A percentile compares a stretch with the other conserved stretches of the same genome.
These are phyloP conservation scores for Byssochlamys sp. DNA, from an alignment of 2,329 filamentous ascomycete species.

Conservation along the genomic window DNA sequence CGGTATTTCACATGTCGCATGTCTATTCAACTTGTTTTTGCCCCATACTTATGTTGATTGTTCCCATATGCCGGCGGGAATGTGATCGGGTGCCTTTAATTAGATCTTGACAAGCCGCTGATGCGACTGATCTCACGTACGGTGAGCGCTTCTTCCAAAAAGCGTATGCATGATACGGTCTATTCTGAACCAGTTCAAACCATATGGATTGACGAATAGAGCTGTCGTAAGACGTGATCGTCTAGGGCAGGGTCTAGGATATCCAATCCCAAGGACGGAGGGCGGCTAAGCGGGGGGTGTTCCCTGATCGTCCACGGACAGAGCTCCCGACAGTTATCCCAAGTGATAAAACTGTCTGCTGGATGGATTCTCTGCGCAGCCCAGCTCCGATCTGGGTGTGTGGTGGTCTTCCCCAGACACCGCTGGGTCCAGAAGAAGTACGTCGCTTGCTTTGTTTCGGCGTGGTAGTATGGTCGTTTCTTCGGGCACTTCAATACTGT, in stretches of 20 bases:
- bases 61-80: not conserved
- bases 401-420: slow-evolving; percentile 20
- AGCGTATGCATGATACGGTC: not conserved
- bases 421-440: slow-evolving; percentile 29
- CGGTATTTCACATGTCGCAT: not conserved
- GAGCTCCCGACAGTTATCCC: slow-evolving; percentile 29
- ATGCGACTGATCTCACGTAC: not conserved
- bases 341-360: slow-evolving; percentile 22
- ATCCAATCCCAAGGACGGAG: slow-evolving; percentile 24
- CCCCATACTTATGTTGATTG: not conserved
- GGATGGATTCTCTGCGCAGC: slow-evolving; percentile 29
- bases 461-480: slow-evolving; percentile 20
- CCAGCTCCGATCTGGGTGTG: slow-evolving; percentile 23
- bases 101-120: not conserved
- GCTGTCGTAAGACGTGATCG: slow-evolving; percentile 22
- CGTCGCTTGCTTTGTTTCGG: slow-evolving; percentile 17
- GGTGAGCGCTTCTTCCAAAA: not conserved
- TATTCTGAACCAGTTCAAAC: slow-evolving; percentile 12
- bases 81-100: no score
- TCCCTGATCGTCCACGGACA: slow-evolving; percentile 32
- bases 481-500: slow-evolving; percentile 25
- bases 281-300: slow-evolving; percentile 23
- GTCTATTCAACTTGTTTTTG: not conserved
- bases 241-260: slow-evolving; percentile 24
- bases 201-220: slow-evolving; percentile 29